A percentile compares a stretch with the other conserved stretches of the same genome.
These are phyloP conservation scores for Onygenales sp. DNA, from an alignment of 2,329 filamentous ascomycete genomes.

Conservation along the genomic window DNA sequence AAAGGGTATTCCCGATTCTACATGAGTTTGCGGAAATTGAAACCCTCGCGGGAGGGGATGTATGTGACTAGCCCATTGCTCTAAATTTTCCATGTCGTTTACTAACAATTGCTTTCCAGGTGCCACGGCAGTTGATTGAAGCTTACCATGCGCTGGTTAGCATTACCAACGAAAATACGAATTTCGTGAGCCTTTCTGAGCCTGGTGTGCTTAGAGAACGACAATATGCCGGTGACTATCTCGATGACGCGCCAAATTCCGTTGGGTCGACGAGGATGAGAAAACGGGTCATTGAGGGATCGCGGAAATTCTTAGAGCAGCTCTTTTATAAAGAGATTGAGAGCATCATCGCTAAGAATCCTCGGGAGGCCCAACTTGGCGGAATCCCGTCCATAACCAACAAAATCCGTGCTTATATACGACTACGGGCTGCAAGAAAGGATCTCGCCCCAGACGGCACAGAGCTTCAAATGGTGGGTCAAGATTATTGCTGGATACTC, in stretches of 20 bases:
- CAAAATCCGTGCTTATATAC: constrained; percentile 87
- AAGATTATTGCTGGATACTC: constrained; percentile 86
- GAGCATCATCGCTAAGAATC: constrained; percentile 67
- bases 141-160: constrained; percentile 73
- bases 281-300: constrained; percentile 70
- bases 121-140: constrained; percentile 65
- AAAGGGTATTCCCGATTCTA: constrained; percentile 62
- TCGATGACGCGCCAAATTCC: constrained; percentile 64
- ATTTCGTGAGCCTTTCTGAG: constrained; percentile 49
- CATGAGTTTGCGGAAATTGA: constrained; percentile 69
- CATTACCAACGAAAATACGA: constrained; percentile 64
- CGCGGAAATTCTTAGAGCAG: constrained; percentile 69
- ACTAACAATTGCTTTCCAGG: constrained; percentile 31
- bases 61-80: constrained; percentile 23
- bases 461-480: constrained; percentile 67
- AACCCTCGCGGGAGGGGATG: constrained; percentile 56
- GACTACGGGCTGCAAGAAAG: constrained; percentile 67
- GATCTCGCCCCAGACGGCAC: constrained; percentile 74
- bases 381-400: constrained; percentile 80
- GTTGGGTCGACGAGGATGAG: constrained; percentile 56
- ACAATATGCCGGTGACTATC: constrained; percentile 65
- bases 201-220: constrained; percentile 63
- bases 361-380: constrained; percentile 78
- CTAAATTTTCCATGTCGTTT: constrained; percentile 1
- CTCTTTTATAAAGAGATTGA: constrained; percentile 74